Conservation (phyloP, 371 early-diverging fungal species). For the Mortierella sp. region DNA sequence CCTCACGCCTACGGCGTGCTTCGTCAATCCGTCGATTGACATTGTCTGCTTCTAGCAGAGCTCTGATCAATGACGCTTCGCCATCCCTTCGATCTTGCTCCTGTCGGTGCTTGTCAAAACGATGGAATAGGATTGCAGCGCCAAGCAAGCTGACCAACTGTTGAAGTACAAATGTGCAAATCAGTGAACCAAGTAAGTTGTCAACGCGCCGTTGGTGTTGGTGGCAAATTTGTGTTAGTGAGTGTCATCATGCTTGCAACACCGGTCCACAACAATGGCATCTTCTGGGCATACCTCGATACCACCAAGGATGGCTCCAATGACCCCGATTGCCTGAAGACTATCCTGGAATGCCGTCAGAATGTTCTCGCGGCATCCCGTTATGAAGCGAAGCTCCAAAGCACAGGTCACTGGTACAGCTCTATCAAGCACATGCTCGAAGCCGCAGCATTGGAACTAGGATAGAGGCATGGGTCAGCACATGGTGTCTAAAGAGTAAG, state of each 20-base stretch:
- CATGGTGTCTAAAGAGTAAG: too few relatives aligned
- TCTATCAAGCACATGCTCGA: conserved; percentile 49
- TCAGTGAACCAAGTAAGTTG: not conserved
- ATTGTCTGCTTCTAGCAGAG: conserved; percentile 39
- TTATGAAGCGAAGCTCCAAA: conserved; percentile 31
- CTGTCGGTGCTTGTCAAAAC: conserved; percentile 38
- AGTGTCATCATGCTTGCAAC: too few relatives aligned
- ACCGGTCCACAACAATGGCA: too few relatives aligned
- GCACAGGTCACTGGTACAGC: conserved; percentile 49
- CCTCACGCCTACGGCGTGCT: conserved; percentile 29
- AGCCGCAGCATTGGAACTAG: conserved; percentile 54
- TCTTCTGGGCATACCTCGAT: conserved; percentile 32
- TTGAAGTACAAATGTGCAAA: not conserved
- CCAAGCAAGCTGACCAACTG: conserved; percentile 49
- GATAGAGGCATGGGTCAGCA: not conserved
- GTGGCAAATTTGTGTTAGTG: too few relatives aligned
- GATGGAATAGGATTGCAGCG: conserved; percentile 47
- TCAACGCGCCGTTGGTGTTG: not conserved
- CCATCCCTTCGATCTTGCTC: conserved; percentile 24
- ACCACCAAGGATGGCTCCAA: conserved; percentile 51
- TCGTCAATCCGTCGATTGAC: conserved; percentile 39
- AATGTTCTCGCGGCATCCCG: conserved; percentile 50
- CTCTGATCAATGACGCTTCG: conserved; percentile 27
- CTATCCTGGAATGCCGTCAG: conserved; percentile 53
- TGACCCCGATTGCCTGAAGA: conserved; percentile 53